Conservation (phyloP, 805 yeast species). For the Lipomyces mesembrius region DNA sequence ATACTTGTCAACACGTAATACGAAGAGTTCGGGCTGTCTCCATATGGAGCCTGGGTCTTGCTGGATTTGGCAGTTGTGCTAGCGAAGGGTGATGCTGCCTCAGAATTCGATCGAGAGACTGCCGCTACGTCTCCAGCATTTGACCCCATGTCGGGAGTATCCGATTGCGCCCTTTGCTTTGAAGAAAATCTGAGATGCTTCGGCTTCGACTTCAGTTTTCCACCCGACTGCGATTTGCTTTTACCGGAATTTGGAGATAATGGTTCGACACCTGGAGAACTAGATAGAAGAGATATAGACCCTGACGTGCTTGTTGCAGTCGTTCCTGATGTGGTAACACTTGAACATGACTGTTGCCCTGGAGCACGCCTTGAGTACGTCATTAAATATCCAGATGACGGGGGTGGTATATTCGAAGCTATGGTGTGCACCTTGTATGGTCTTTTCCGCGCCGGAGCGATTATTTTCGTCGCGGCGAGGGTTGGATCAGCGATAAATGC, state of each 20-base stretch:
- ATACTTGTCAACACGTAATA: conserved; percentile 30
- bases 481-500: conserved; percentile 6
- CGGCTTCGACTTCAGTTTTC: neutral
- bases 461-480: neutral
- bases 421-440: too few species aligned
- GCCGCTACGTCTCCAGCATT: neutral
- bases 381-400: neutral
- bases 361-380: neutral
- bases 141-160: neutral
- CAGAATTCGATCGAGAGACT: conserved; percentile 7
- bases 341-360: conserved; percentile 10
- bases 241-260: neutral
- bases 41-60: conserved; percentile 21
- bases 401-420: neutral
- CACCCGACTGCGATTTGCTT: neutral
- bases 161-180: conserved; percentile 8
- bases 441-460: neutral
- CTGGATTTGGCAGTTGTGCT: neutral
- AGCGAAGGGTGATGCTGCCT: neutral
- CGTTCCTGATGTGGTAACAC: conserved; percentile 9
- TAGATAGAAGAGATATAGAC: conserved; percentile 1
- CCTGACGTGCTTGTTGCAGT: conserved; percentile 3
- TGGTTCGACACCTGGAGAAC: conserved; percentile 1
- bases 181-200: conserved; percentile 9
- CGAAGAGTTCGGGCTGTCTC: conserved; percentile 19